Evolutionary conservation across 2,329 filamentous ascomycete species (phyloP).

Genomic region (Basipetospora sp.): DNA sequence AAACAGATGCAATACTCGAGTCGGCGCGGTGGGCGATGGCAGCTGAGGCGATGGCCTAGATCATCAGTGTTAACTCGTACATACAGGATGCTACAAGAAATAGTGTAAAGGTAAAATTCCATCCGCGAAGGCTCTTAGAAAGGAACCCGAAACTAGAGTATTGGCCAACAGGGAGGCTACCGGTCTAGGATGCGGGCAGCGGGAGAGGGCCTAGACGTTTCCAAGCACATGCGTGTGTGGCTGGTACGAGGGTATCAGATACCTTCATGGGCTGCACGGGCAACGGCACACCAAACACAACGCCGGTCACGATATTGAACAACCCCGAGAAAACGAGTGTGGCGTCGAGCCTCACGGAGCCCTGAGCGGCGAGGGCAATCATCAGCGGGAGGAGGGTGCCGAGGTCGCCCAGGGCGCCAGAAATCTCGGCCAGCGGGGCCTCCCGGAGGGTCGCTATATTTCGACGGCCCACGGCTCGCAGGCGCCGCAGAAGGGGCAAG

Average conservation of each 20-base stretch:
- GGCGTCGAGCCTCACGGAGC: conserved; percentile 64
- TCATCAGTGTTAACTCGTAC: conserved; percentile 1
- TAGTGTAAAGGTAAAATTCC: too few species aligned
- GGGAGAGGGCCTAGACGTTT: too few species aligned
- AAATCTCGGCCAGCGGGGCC: conserved; percentile 55
- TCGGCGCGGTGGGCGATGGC: conserved; percentile 57
- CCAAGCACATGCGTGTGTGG: too few species aligned
- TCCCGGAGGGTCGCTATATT: conserved; percentile 34
- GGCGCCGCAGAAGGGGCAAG: background rate
- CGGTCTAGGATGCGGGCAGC: too few species aligned
- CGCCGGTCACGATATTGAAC: conserved; percentile 71
- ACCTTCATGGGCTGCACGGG: conserved; percentile 81
- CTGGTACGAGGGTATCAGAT: background rate
- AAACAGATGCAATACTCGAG: conserved; percentile 29
- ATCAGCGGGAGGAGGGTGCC: conserved; percentile 81
- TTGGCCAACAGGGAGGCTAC: too few species aligned
- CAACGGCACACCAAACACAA: conserved; percentile 72
- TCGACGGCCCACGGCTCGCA: conserved; percentile 25
- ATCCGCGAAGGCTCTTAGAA: too few species aligned
- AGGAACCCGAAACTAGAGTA: too few species aligned
- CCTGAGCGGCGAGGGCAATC: conserved; percentile 66
- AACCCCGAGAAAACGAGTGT: conserved; percentile 80
- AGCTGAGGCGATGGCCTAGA: conserved; percentile 69
- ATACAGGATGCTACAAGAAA: background rate
- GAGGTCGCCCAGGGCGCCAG: conserved; percentile 73